These are phyloP conservation scores for Suhomyces xylopsoci DNA, from an alignment of 805 yeast species.

Conservation along the genomic window DNA sequence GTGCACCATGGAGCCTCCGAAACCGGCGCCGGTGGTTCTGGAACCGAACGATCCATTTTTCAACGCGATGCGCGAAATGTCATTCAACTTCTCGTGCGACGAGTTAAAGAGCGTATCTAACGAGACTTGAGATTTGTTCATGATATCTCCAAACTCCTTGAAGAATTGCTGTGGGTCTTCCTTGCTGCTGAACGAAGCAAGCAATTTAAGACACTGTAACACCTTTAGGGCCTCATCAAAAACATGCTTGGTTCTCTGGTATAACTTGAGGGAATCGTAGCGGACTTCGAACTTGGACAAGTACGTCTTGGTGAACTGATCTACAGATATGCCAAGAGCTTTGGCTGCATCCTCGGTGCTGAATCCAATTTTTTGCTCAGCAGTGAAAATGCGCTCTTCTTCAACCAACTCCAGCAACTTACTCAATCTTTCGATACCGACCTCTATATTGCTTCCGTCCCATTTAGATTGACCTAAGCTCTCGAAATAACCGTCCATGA, in stretches of 20 bases:
- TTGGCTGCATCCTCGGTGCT: conserved; percentile 47
- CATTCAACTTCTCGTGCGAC: conserved; percentile 54
- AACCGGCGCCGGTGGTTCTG: conserved; percentile 77
- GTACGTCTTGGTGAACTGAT: conserved; percentile 44
- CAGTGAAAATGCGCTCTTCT: conserved; percentile 26
- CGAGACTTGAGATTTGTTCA: conserved; percentile 60
- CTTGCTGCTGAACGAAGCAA: conserved; percentile 17
- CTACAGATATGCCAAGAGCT: conserved; percentile 39
- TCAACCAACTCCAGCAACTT: conserved; percentile 46
- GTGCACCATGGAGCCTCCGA: conserved; percentile 75
- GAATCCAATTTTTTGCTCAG: conserved; percentile 43
- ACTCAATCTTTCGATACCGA: conserved; percentile 39
- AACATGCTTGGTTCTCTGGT: conserved; percentile 61
- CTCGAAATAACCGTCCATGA: conserved; percentile 49
- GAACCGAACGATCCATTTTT: conserved; percentile 61
- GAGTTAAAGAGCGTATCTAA: conserved; percentile 49
- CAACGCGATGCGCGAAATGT: conserved; percentile 51
- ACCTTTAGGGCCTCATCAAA: conserved; percentile 61
- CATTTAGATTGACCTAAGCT: conserved; percentile 31
- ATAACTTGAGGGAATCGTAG: conserved; percentile 52
- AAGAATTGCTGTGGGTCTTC: conserved; percentile 28
- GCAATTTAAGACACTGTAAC: conserved; percentile 43
- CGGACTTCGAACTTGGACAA: conserved; percentile 54
- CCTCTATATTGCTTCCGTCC: conserved; percentile 45
- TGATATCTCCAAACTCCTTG: conserved; percentile 47